phyloP scores from a whole-genome alignment of 2,329 filamentous ascomycete genomes.

The Aspergillus candidus region DNA sequence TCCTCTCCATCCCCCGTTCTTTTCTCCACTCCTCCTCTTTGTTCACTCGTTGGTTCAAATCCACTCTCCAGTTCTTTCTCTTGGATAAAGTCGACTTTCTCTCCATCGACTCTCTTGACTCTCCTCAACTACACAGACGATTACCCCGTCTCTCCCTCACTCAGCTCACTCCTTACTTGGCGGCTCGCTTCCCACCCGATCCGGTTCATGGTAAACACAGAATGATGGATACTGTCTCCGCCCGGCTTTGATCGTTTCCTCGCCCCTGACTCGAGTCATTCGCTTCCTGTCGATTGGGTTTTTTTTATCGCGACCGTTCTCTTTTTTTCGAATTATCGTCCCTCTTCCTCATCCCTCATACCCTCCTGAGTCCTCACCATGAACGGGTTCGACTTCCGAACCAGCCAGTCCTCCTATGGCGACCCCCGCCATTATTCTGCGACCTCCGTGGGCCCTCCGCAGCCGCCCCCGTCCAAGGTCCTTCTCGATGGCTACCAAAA shows the following conservation, averaged over 20 bases:
- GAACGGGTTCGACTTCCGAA: constrained; percentile 32
- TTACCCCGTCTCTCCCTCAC: too few relatives aligned
- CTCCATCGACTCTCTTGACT: too few relatives aligned
- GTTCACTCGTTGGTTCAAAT: background rate
- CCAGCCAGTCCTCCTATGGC: constrained; percentile 38
- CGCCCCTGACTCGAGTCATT: constrained; percentile 5
- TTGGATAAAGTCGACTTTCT: too few relatives aligned
- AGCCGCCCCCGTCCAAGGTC: constrained; percentile 37
- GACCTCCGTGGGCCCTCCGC: constrained; percentile 28
- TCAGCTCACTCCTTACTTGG: too few relatives aligned
- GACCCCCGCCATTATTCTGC: constrained; percentile 35
- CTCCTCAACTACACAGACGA: too few relatives aligned
- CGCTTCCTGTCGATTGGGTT: background rate
- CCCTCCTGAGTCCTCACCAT: constrained; percentile 20
- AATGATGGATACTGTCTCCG: too few relatives aligned
- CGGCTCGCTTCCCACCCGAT: too few relatives aligned
- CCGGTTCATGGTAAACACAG: too few relatives aligned
- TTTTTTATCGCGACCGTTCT: background rate
- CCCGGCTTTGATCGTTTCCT: constrained; percentile 5
- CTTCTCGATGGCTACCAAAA: constrained; percentile 58
- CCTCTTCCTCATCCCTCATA: constrained; percentile 2
- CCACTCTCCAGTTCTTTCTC: background rate
- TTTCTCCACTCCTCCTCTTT: constrained; percentile 2
- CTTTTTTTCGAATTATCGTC: too few relatives aligned
- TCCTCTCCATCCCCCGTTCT: constrained; percentile 1